phyloP scores from a whole-genome alignment of 73 alveolate genomes.

The Breviolum minutum region DNA sequence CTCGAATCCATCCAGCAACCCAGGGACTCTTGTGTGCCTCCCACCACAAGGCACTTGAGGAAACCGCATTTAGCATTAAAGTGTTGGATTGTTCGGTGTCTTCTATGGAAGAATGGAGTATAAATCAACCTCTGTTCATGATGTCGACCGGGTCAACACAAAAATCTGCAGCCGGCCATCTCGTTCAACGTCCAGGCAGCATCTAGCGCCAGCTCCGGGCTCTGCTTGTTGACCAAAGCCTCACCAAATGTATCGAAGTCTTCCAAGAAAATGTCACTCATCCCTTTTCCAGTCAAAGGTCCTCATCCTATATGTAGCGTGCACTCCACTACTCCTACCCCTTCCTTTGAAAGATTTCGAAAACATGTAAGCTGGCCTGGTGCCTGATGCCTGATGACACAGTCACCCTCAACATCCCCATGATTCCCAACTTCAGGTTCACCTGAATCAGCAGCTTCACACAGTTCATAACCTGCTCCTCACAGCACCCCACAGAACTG shows the following conservation, averaged over 20 bases:
- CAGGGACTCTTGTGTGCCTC: slow-evolving; percentile 20
- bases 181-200: slow-evolving; percentile 85
- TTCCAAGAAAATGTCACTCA: neutral
- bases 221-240: slow-evolving; percentile 65
- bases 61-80: too few species aligned
- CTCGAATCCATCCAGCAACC: slow-evolving; percentile 46
- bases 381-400: neutral
- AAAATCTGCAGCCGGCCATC: neutral
- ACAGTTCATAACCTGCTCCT: slow-evolving; percentile 46
- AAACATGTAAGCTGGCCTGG: neutral
- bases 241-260: neutral
- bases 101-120: too few species aligned
- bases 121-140: too few species aligned
- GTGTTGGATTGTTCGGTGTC: too few species aligned
- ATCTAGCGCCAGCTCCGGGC: slow-evolving; percentile 70
- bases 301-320: too few species aligned
- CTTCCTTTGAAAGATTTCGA: too few species aligned
- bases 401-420: too few species aligned
- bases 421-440: neutral
- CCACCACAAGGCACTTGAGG: too few species aligned
- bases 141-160: neutral
- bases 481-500: neutral
- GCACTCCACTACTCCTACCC: too few species aligned
- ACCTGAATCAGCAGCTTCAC: slow-evolving; percentile 49
- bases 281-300: too few species aligned